These are phyloP conservation scores for Coemansia brasiliensis DNA, from an alignment of 192 early-diverging fungal species.

Conservation along the genomic window DNA sequence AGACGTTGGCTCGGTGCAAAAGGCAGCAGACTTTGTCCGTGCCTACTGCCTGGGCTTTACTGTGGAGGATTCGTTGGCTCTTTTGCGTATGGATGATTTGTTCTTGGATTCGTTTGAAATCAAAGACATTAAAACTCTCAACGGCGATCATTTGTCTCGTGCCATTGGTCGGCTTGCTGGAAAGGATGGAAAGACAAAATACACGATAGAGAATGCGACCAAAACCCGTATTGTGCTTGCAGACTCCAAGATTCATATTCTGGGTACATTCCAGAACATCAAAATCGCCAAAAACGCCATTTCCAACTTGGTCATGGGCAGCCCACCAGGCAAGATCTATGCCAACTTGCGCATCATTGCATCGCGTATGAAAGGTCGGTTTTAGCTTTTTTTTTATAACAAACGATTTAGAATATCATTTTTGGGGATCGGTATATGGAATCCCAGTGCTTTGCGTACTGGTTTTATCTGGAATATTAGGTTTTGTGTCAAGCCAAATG, in stretches of 20 bases:
- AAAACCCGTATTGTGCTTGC: conserved; percentile 96
- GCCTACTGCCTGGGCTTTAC: conserved; percentile 95
- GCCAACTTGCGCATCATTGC: conserved; percentile 83
- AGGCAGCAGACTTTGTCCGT: conserved; percentile 94
- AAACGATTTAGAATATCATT: not conserved
- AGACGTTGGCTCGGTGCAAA: conserved; percentile 89
- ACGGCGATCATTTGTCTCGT: conserved; percentile 93
- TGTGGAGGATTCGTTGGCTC: conserved; percentile 88
- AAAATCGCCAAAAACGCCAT: conserved; percentile 94
- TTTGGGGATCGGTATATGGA: not conserved
- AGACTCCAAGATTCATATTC: conserved; percentile 94
- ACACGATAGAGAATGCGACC: conserved; percentile 95
- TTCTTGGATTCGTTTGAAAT: conserved; percentile 97
- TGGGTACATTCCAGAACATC: conserved; percentile 96
- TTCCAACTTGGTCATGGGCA: conserved; percentile 86
- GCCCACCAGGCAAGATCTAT: conserved; percentile 96
- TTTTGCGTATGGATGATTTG: conserved; percentile 94
- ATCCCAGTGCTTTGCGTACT: conserved; percentile 16
- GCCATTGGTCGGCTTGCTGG: conserved; percentile 99
- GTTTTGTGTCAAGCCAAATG: conserved; percentile 23
- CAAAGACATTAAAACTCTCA: conserved; percentile 95
- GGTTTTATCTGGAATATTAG: conserved; percentile 15
- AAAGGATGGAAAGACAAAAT: conserved; percentile 96
- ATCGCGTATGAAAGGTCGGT: conserved; percentile 89
- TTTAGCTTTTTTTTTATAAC: not conserved